phyloP scores from a whole-genome alignment of 495 filamentous ascomycete species.

The Penicillium flavigenum region DNA sequence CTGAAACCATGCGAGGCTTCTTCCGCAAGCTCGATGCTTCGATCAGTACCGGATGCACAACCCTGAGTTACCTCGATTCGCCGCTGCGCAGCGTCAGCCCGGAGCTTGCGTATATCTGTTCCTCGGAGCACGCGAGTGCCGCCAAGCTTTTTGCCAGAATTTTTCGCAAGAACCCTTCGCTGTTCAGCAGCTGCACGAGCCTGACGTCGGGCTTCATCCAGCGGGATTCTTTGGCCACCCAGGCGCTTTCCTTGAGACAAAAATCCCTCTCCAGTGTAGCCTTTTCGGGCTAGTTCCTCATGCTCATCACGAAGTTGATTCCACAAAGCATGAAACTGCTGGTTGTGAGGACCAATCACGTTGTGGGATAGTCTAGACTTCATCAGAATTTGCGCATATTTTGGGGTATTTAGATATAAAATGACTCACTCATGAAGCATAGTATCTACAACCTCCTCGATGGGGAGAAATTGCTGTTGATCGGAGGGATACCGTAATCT shows the following conservation, averaged over 20 bases:
- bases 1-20: constrained; percentile 72
- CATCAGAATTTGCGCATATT: constrained; percentile 11
- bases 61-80: constrained; percentile 66
- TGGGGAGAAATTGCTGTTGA: constrained; percentile 71
- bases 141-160: constrained; percentile 73
- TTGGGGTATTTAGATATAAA: neutral
- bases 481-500: constrained; percentile 78
- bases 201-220: constrained; percentile 72
- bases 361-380: constrained; percentile 71
- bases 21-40: constrained; percentile 59
- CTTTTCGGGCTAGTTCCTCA: constrained; percentile 68
- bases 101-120: constrained; percentile 70
- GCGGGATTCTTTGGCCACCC: constrained; percentile 64
- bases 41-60: constrained; percentile 70
- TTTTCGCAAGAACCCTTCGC: constrained; percentile 54
- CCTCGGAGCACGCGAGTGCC: constrained; percentile 61
- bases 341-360: constrained; percentile 77
- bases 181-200: constrained; percentile 77
- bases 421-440: constrained; percentile 82
- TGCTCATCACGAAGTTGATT: constrained; percentile 86
- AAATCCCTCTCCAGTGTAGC: constrained; percentile 92
- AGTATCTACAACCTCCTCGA: constrained; percentile 80
- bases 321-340: constrained; percentile 80
- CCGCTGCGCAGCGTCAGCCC: constrained; percentile 69
- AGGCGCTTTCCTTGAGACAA: constrained; percentile 70